These are phyloP conservation scores for Neurospora sp. DNA, from an alignment of 495 filamentous ascomycete genomes.

Conservation along the genomic window DNA sequence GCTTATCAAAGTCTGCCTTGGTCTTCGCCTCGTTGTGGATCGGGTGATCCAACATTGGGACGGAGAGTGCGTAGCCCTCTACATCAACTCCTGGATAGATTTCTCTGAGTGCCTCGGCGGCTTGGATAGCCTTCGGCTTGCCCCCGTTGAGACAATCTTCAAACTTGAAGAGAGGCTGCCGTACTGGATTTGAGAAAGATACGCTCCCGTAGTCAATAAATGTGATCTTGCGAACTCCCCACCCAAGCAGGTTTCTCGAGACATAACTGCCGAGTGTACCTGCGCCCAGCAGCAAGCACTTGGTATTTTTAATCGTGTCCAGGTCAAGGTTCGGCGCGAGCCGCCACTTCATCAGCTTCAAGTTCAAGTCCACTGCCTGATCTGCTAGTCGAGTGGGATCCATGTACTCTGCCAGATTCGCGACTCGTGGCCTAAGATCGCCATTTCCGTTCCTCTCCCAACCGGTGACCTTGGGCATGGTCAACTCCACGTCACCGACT, in stretches of 20 bases:
- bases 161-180: conserved; percentile 86
- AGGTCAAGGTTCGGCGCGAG: conserved; percentile 82
- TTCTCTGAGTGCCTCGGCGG: conserved; percentile 69
- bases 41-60: conserved; percentile 93
- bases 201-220: conserved; percentile 93
- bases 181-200: conserved; percentile 94
- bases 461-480: conserved; percentile 80
- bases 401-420: conserved; percentile 83
- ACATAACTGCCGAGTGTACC: conserved; percentile 93
- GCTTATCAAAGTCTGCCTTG: conserved; percentile 61
- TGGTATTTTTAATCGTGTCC: conserved; percentile 80
- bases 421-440: conserved; percentile 63
- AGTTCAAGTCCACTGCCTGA: conserved; percentile 92
- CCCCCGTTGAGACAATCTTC: conserved; percentile 81
- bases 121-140: conserved; percentile 70
- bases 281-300: conserved; percentile 86
- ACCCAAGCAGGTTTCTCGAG: conserved; percentile 80
- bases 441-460: conserved; percentile 80
- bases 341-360: conserved; percentile 98
- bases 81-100: conserved; percentile 89
- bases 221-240: conserved; percentile 94
- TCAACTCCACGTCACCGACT: conserved; percentile 27
- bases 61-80: conserved; percentile 64
- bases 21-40: conserved; percentile 58
- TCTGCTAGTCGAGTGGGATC: conserved; percentile 79